Conservation (phyloP, 2,329 filamentous ascomycete species). For the Apiospora saccharicola region DNA sequence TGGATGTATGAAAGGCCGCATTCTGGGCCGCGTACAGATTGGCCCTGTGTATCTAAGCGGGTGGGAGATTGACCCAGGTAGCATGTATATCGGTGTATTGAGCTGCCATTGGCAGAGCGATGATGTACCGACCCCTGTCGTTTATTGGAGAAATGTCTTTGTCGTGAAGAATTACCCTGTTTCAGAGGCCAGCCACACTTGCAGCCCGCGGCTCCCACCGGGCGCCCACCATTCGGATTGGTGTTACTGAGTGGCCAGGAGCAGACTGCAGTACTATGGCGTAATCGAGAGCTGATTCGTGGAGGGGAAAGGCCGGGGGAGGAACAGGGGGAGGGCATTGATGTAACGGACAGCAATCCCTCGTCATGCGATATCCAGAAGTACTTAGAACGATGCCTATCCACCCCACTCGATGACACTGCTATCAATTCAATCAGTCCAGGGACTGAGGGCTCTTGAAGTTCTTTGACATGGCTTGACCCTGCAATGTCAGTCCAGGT, state of each 20-base stretch:
- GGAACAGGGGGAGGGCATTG: conserved; percentile 5
- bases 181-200: conserved; percentile 16
- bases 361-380: not conserved
- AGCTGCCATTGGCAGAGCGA: conserved; percentile 5
- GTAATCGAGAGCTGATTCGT: conserved; percentile 1
- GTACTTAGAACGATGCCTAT: not conserved
- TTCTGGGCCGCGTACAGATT: not conserved
- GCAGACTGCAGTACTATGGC: not conserved
- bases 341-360: conserved; percentile 4
- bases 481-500: not conserved
- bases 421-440: not conserved
- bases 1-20: not conserved
- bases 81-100: conserved; percentile 11
- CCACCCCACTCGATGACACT: conserved; percentile 5
- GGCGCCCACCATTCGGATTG: conserved; percentile 8
- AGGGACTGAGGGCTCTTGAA: not conserved
- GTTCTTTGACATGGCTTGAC: conserved; percentile 1
- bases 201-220: not conserved
- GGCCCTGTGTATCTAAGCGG: conserved; percentile 2
- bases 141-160: conserved; percentile 19
- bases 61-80: not conserved
- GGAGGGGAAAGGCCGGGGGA: not conserved
- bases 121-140: not conserved
- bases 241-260: conserved; percentile 5
- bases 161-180: conserved; percentile 8